Conservation (phyloP, 2,329 filamentous ascomycete genomes). For the Nemania bipapillata region DNA sequence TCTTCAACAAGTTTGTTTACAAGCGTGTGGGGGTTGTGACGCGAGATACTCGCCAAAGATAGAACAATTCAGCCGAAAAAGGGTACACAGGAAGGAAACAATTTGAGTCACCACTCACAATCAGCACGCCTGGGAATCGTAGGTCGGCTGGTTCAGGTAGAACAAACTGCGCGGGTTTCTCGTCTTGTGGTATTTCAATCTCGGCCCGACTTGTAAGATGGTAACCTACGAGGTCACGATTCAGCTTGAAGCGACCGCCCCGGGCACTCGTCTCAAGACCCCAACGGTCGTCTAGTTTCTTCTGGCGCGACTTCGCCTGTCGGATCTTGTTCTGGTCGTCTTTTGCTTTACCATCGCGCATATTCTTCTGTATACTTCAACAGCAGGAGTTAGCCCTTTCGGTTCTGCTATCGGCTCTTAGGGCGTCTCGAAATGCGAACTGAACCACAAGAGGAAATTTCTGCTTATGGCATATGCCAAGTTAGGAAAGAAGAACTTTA, state of each 20-base stretch:
- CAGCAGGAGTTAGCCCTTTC: conserved; percentile 1
- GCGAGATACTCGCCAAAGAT: background rate
- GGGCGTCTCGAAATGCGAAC: background rate
- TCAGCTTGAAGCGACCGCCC: conserved; percentile 83
- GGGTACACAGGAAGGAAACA: background rate
- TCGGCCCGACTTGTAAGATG: conserved; percentile 69
- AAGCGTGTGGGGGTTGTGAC: too few relatives aligned
- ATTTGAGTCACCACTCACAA: conserved; percentile 51
- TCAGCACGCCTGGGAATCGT: conserved; percentile 77
- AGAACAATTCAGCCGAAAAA: background rate
- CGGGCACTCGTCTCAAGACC: conserved; percentile 77
- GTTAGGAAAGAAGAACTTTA: background rate
- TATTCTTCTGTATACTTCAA: conserved; percentile 71
- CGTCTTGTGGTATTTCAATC: conserved; percentile 75
- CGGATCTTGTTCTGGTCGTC: conserved; percentile 86
- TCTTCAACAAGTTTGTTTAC: too few relatives aligned
- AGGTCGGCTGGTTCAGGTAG: conserved; percentile 74
- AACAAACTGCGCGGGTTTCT: conserved; percentile 66
- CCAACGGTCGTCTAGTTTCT: conserved; percentile 84
- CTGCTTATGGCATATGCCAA: background rate
- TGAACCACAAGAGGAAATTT: too few relatives aligned
- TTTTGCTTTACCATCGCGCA: conserved; percentile 78
- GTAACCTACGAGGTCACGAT: conserved; percentile 74
- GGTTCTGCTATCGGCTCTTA: background rate
- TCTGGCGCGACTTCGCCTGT: conserved; percentile 85